Evolutionary conservation across 306 rosid genomes (phyloP).

Genomic region (Castanea sativa): DNA sequence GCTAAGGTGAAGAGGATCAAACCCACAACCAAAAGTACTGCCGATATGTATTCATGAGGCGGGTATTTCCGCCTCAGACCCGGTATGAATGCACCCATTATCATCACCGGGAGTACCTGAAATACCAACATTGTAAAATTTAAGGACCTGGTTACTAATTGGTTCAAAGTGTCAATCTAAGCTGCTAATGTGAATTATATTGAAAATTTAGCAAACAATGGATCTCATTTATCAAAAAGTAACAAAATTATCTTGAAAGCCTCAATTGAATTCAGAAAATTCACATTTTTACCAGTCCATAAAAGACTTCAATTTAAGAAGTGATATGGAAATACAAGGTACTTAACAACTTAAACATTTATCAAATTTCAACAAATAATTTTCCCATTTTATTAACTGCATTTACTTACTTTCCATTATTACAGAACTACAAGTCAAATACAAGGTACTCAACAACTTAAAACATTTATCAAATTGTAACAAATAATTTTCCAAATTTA

Average conservation of each 20-base stretch:
- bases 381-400: not conserved
- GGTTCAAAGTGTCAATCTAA: not conserved
- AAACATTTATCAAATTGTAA: not conserved
- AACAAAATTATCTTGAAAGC: too few relatives aligned
- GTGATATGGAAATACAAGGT: too few relatives aligned
- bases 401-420: not conserved
- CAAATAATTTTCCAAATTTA: not conserved
- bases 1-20: constrained; percentile 97
- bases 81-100: constrained; percentile 97
- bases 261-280: too few relatives aligned
- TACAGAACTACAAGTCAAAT: not conserved
- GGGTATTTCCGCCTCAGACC: constrained; percentile 93
- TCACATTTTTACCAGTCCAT: too few relatives aligned
- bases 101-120: constrained; percentile 97
- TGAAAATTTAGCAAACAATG: too few relatives aligned
- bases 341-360: not conserved
- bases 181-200: not conserved
- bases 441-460: not conserved
- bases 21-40: constrained; percentile 84
- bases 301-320: not conserved
- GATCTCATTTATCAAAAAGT: too few relatives aligned
- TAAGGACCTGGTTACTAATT: not conserved
- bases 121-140: constrained; percentile 15
- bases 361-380: not conserved
- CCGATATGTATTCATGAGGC: constrained; percentile 76